A percentile compares a stretch with the other conserved stretches of the same genome.
Evolutionary conservation across 495 filamentous ascomycete genomes (phyloP).

Genomic region (Cercophora newfieldiana): DNA sequence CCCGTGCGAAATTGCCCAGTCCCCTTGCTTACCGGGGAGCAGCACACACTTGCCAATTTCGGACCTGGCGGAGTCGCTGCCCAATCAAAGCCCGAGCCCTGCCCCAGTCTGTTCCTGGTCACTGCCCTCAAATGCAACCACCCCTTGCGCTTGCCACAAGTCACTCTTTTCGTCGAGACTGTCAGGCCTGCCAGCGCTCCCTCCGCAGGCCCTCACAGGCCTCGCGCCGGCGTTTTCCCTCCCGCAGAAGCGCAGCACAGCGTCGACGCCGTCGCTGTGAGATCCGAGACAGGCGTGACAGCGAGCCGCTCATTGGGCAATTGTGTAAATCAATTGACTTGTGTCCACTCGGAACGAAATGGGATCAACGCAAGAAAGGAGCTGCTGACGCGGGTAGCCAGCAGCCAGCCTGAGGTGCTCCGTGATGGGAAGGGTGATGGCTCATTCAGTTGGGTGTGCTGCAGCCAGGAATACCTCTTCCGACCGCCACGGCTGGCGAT

Average conservation of each 20-base stretch:
- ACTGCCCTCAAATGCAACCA: neutral
- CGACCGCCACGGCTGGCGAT: neutral
- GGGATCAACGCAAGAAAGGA: neutral
- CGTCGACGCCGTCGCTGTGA: neutral
- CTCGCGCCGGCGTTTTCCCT: neutral
- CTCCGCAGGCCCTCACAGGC: neutral
- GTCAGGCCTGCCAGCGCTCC: neutral
- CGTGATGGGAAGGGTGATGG: too few relatives aligned
- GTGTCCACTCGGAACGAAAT: neutral
- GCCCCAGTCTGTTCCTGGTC: neutral
- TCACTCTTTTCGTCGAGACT: neutral
- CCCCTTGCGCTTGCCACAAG: neutral
- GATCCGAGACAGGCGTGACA: neutral
- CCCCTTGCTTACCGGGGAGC: neutral
- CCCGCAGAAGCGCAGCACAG: neutral
- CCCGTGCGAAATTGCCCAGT: slow-evolving; percentile 1
- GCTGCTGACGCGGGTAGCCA: too few relatives aligned
- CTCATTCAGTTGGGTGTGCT: too few relatives aligned
- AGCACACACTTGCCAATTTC: slow-evolving; percentile 1
- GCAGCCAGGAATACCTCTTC: neutral
- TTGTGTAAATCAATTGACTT: neutral
- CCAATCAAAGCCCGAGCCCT: neutral
- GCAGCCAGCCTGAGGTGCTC: too few relatives aligned
- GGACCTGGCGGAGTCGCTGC: neutral
- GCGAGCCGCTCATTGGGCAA: neutral